Base-by-base conservation (phyloP, 257 asterid genomes). In the Primulina eburnea region DNA sequence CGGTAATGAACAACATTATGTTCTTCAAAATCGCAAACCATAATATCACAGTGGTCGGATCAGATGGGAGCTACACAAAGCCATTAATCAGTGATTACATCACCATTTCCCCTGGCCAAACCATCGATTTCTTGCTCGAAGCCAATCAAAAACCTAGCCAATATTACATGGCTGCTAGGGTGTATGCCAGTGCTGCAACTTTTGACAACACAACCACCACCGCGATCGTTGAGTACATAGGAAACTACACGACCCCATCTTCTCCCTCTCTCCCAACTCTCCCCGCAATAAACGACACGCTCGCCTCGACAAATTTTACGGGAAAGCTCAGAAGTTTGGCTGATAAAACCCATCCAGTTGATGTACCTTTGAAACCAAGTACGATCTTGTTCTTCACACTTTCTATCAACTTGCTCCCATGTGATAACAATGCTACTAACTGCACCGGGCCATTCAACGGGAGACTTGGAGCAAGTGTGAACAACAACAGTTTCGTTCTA, bases 161-260 rank as follows among this genome's bases (percentile, higher is more conserved):
- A 67, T 87, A 87, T 35, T 83, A 83, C 85, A 83, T 87, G 86
- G 94, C 90, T 1, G 63, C 86, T 6, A 70, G 79, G n/a, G 88
- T 72, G 7, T 82, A 78, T 7, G 71, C 35, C 2, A 38, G 68
- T 3, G 66, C 72, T 0, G 68, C 64, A 12, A 24, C 14, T 2
- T 69, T 29, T 6, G 78, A 56, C 73, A 71, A 73, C 74, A 35
- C 69, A 0, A 88, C 78, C 16, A 82, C 89, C 34, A 83, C 91
- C 0, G 89, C 84, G 2, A 74, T 75, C 1, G 0, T 87, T 0
- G 50, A 75, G 34, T 85, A 87, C 65, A 8, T 1, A 0, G 86
- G 86, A 34, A 80, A 77, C 32, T 80, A 82, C 40, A 66, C 85
- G 0, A 72, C 79, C 50, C 75, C 82, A 2, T 62, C 82, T 0